phyloP scores from a whole-genome alignment of 371 early-diverging fungal species.

The Neoconidiobolus thromboides region DNA sequence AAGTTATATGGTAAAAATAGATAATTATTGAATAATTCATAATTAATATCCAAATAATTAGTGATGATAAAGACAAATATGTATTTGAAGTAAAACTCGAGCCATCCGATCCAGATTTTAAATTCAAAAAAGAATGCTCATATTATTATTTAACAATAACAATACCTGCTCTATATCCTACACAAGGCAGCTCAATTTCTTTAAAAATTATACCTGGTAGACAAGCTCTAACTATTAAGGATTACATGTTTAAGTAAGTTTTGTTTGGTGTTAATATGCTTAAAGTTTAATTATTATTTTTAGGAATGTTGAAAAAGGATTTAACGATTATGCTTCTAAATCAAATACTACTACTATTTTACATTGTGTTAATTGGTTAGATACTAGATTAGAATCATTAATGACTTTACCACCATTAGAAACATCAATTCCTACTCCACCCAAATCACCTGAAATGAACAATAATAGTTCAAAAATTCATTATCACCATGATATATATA shows the following conservation, averaged over 20 bases:
- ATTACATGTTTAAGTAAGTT: not conserved
- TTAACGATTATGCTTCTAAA: not conserved
- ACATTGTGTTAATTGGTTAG: not conserved
- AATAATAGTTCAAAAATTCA: not conserved
- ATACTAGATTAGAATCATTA: not conserved
- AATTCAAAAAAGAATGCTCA: not conserved
- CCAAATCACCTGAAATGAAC: not conserved
- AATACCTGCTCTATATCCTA: not conserved
- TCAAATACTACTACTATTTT: not conserved
- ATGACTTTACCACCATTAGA: not conserved
- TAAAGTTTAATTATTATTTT: not conserved
- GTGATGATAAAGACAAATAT: not conserved
- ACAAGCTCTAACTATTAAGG: not conserved
- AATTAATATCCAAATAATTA: not conserved
- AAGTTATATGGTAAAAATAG: not conserved
- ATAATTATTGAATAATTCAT: not conserved
- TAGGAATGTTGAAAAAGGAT: not conserved
- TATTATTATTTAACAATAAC: not conserved
- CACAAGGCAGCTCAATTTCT: not conserved
- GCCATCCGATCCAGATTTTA: not conserved
- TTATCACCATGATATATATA: no score
- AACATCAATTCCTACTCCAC: not conserved
- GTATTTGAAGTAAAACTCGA: not conserved
- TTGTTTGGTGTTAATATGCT: not conserved
- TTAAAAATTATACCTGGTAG: not conserved